Conservation (phyloP, 23 red algal genomes). For the Gracilaria gracilis region DNA sequence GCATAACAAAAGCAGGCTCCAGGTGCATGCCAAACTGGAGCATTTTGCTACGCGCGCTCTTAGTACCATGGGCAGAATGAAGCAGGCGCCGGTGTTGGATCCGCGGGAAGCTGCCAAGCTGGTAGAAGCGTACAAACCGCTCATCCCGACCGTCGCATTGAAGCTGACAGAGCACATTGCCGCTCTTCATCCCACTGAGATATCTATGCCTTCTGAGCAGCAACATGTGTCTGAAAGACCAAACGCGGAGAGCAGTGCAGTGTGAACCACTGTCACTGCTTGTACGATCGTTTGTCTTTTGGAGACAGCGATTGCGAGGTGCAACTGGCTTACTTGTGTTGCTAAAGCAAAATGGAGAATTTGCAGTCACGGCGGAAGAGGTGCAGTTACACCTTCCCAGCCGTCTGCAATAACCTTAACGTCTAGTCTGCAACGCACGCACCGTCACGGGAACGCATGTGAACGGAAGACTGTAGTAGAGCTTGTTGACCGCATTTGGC, state of each 20-base stretch:
- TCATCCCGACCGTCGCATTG: constrained; percentile 6
- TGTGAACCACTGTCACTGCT: not conserved
- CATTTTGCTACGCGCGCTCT: constrained; percentile 38
- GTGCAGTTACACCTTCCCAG: too few relatives aligned
- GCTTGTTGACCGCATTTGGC: not conserved
- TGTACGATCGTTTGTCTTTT: not conserved
- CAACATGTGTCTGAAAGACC: not conserved
- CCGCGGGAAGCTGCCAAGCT: not conserved
- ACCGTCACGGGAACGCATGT: not conserved
- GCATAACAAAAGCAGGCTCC: not conserved
- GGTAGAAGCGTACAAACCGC: not conserved
- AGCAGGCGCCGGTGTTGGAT: not conserved
- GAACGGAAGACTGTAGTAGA: not conserved
- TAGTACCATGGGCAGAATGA: not conserved
- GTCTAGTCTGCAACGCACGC: too few relatives aligned
- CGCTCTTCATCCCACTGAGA: not conserved
- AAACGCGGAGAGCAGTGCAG: constrained; percentile 26
- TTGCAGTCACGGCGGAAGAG: not conserved
- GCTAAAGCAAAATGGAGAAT: not conserved
- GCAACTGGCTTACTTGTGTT: not conserved
- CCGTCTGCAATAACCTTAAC: not conserved
- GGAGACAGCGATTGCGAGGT: constrained; percentile 2
- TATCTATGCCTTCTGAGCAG: not conserved
- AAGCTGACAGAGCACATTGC: not conserved
- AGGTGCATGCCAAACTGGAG: constrained; percentile 27